phyloP scores from a whole-genome alignment of 139 green algal genomes.

The Nannochloris sp. region DNA sequence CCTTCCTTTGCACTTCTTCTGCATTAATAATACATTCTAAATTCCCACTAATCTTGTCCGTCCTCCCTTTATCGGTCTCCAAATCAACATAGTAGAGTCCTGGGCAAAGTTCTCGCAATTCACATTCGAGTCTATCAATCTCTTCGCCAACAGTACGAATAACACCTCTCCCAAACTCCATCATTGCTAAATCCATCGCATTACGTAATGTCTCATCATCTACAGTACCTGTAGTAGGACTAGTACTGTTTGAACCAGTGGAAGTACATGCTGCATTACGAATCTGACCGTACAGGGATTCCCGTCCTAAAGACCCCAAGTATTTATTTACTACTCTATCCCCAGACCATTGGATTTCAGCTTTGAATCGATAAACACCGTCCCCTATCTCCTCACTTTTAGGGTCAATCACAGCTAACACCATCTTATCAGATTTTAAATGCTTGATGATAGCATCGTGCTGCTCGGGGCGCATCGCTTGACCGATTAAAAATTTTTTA shows the following conservation, averaged over 20 bases:
- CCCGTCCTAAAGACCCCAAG: not conserved
- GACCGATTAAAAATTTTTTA: constrained; percentile 72
- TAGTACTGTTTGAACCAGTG: constrained; percentile 2
- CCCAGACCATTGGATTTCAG: constrained; percentile 20
- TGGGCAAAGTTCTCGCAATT: constrained; percentile 61
- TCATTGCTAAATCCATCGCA: constrained; percentile 38
- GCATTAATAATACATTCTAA: too few relatives aligned
- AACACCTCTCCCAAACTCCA: constrained; percentile 58
- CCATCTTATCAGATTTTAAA: constrained; percentile 30
- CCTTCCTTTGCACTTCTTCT: too few relatives aligned
- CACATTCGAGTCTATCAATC: constrained; percentile 80
- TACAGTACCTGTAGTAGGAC: not conserved
- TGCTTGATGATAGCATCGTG: constrained; percentile 40
- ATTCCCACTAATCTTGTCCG: too few relatives aligned
- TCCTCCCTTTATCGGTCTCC: constrained; percentile 62
- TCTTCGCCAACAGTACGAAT: constrained; percentile 77
- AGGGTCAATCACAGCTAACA: constrained; percentile 65
- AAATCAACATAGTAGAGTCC: constrained; percentile 72
- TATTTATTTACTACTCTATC: constrained; percentile 26
- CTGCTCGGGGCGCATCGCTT: constrained; percentile 10
- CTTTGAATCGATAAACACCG: constrained; percentile 41
- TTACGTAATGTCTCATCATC: constrained; percentile 3
- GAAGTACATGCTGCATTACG: constrained; percentile 3
- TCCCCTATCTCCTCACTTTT: constrained; percentile 86
- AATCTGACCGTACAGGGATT: constrained; percentile 26